Evolutionary conservation across 225 moss, liverwort and hornwort genomes (phyloP).

Genomic region (Pseudisothecium myosuroides): DNA sequence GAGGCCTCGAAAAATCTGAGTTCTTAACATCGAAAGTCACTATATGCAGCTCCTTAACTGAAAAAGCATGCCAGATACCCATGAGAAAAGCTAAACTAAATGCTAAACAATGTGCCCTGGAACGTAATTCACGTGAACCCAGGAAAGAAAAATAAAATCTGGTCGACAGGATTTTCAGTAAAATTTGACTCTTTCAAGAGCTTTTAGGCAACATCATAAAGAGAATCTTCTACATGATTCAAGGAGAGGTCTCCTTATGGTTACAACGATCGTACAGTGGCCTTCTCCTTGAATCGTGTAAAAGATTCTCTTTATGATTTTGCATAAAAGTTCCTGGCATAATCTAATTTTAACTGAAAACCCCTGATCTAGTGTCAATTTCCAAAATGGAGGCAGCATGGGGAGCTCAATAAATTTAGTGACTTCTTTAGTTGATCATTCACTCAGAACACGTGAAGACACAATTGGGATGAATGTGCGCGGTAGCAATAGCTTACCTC

Average conservation of each 20-base stretch:
- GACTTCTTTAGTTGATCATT: background rate
- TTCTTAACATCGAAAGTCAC: background rate
- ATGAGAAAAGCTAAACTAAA: background rate
- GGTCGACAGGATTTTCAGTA: background rate
- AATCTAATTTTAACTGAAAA: background rate
- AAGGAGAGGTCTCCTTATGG: background rate
- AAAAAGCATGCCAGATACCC: background rate
- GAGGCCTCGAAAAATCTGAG: background rate
- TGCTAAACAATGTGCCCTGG: background rate
- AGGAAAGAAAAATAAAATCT: background rate
- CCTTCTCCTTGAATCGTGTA: background rate
- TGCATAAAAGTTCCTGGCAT: too few species aligned
- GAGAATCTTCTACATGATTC: background rate
- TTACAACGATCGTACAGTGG: too few species aligned
- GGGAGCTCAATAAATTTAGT: background rate
- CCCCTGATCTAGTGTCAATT: background rate
- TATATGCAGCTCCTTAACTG: background rate
- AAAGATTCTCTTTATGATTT: background rate
- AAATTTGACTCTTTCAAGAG: background rate
- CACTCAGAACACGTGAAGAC: background rate
- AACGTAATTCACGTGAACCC: too few species aligned
- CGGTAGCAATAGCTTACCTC: constrained; percentile 18
- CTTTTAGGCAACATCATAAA: background rate
- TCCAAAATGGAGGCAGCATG: background rate
- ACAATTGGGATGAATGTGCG: background rate